These are phyloP conservation scores for Aureobasidium sp. DNA, from an alignment of 2,329 filamentous ascomycete genomes.

Conservation along the genomic window DNA sequence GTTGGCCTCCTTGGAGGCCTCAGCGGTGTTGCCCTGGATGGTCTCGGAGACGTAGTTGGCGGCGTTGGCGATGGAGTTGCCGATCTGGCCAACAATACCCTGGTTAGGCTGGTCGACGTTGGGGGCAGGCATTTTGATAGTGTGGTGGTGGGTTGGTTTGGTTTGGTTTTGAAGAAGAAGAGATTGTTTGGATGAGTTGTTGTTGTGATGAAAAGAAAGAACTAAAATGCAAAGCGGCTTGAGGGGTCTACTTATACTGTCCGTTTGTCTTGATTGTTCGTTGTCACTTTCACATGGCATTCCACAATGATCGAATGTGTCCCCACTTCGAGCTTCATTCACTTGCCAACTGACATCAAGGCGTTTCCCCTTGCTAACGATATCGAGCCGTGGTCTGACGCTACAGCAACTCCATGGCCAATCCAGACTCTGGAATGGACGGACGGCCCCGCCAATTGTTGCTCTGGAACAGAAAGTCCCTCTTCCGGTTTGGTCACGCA, in stretches of 20 bases:
- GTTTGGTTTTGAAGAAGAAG: constrained; percentile 11
- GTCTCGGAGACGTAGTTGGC: constrained; percentile 64
- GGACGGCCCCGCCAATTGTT: constrained; percentile 13
- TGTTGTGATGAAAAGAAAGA: constrained; percentile 13
- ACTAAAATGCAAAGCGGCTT: neutral
- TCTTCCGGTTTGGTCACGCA: constrained; percentile 3
- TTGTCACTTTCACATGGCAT: neutral
- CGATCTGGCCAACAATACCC: constrained; percentile 33
- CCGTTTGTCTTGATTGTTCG: neutral
- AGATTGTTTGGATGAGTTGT: constrained; percentile 1
- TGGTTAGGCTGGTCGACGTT: constrained; percentile 39
- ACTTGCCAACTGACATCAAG: constrained; percentile 7
- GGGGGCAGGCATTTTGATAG: constrained; percentile 37
- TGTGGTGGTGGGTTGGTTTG: constrained; percentile 19
- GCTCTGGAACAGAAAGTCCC: constrained; percentile 2
- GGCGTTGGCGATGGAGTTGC: constrained; percentile 41
- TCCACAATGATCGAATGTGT: constrained; percentile 12
- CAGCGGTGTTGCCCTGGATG: constrained; percentile 50
- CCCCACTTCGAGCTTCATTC: neutral
- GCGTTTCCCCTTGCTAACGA: constrained; percentile 14
- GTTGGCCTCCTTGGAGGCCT: constrained; percentile 62
- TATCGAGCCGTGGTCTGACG: constrained; percentile 11
- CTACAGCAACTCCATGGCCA: constrained; percentile 6
- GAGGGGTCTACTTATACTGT: constrained; percentile 14
- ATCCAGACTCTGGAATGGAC: constrained; percentile 11